Base-by-base conservation (phyloP, 495 filamentous ascomycete species). In the Tuber borchii region DNA sequence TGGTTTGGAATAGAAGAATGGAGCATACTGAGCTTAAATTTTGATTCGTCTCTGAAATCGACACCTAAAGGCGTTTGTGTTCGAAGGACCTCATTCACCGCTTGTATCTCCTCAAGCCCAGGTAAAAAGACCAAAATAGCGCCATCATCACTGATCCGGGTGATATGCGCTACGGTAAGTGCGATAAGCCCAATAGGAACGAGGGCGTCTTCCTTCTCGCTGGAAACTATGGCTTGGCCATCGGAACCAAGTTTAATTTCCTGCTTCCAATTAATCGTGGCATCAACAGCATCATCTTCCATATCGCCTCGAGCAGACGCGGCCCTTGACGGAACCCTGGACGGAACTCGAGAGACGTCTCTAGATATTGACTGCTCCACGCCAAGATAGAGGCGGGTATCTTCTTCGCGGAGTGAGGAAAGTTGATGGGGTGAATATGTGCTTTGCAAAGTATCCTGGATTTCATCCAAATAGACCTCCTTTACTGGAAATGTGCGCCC, bases 121-220 rank as follows among this genome's bases (percentile, higher is more conserved):
- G 89, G 89, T 19, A 90, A 83, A 73, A 90, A 90, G 17, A 87
- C 85, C 70, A 90, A 79, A 45, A 90, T 86, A n/a, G 88, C 86
- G 65, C 89, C 89, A 22, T 85, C 82, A 6, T 83, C 71, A 6
- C 84, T 89, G 8, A 85, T 86, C 39, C 84, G 84, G 39, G 85
- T 80, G 65, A 90, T 86, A 71, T 90, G 85, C 20, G 86, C 84
- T 71, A 90, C 83, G 12, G 86, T 86, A 5, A 85, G 83, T 39
- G 84, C 84, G 44, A 89, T 79, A 44, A 90, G 84, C 22, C 84
- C 83, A 22, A 82, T 75, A 48, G 89, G 88, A n/a, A 89, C 81
- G 0, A 86, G 65, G 19, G 81, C 84, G 73, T 88, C 85, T 65
- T 88, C 85, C 75, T 85, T 83, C 61, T 84, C 84, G 16, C 73